A percentile compares a stretch with the other conserved stretches of the same genome.
Conservation (phyloP, 2,329 filamentous ascomycete genomes). For the Pyricularia grisea region DNA sequence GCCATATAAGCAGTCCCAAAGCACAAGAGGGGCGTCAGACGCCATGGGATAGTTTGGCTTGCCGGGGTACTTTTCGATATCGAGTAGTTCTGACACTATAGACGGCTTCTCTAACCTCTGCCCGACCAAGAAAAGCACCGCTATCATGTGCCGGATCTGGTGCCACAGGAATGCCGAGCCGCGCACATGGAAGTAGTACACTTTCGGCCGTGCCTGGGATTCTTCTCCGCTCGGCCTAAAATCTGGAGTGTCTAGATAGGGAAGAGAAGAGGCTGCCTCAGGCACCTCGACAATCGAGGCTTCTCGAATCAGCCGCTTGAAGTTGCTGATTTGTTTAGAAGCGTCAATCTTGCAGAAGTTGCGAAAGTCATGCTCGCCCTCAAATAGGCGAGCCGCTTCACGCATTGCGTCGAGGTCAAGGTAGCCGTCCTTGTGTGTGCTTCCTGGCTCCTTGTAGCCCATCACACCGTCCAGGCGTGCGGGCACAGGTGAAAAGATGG, state of each 20-base stretch:
- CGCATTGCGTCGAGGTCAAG: conserved; percentile 85
- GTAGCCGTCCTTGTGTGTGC: conserved; percentile 54
- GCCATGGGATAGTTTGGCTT: conserved; percentile 87
- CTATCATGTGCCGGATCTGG: conserved; percentile 92
- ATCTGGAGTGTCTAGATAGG: conserved; percentile 39
- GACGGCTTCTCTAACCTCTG: conserved; percentile 74
- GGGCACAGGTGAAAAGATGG: conserved; percentile 66
- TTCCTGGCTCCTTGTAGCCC: conserved; percentile 10
- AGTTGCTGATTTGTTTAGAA: conserved; percentile 81
- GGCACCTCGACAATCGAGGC: conserved; percentile 67
- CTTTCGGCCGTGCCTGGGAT: conserved; percentile 37
- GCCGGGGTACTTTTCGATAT: conserved; percentile 60
- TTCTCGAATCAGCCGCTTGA: conserved; percentile 68
- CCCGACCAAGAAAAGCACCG: conserved; percentile 82
- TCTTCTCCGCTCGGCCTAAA: conserved; percentile 26
- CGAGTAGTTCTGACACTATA: conserved; percentile 65
- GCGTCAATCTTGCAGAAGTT: conserved; percentile 95
- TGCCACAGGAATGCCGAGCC: conserved; percentile 97
- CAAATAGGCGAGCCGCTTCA: conserved; percentile 66
- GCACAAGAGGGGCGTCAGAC: conserved; percentile 76
- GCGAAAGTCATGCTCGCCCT: conserved; percentile 85
- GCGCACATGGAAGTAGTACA: conserved; percentile 82
- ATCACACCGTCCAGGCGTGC: conserved; percentile 30
- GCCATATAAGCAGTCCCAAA: conserved; percentile 94
- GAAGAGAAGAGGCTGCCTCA: conserved; percentile 41